phyloP scores from a whole-genome alignment of 192 early-diverging fungal genomes.

The Phycomyces nitens region DNA sequence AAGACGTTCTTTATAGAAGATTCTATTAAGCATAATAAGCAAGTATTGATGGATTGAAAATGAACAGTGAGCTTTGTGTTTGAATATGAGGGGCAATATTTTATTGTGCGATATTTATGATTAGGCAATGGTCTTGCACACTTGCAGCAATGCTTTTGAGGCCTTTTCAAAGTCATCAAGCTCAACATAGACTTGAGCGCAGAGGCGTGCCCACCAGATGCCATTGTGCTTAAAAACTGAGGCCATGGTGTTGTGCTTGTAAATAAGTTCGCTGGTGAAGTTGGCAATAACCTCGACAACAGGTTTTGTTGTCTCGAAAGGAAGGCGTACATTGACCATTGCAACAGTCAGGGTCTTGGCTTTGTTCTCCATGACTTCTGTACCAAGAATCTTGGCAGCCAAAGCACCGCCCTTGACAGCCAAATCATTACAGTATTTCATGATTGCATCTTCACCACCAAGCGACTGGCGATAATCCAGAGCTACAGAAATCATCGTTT shows the following conservation, averaged over 20 bases:
- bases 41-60: no score
- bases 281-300: conserved; percentile 9
- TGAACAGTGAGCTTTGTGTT: no score
- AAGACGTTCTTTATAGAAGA: conserved; percentile 3
- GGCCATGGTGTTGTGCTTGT: conserved; percentile 39
- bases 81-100: no score
- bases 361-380: conserved; percentile 46
- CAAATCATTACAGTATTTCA: conserved; percentile 47
- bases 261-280: conserved; percentile 31
- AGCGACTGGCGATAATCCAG: conserved; percentile 49
- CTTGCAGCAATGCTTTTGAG: no score
- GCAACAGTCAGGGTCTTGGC: conserved; percentile 40
- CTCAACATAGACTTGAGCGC: conserved; percentile 56
- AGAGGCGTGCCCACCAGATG: conserved; percentile 48
- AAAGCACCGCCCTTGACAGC: conserved; percentile 52
- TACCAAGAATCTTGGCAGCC: conserved; percentile 57
- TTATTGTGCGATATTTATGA: no score
- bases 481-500: conserved; percentile 33
- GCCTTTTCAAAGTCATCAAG: conserved; percentile 42
- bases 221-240: conserved; percentile 43
- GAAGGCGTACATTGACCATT: conserved; percentile 62
- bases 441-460: conserved; percentile 60
- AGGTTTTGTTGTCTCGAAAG: conserved; percentile 31
- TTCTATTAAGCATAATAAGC: no score
- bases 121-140: no score